Evolutionary conservation across 2,329 filamentous ascomycete species (phyloP).

Genomic region (Cladosporium sp.): DNA sequence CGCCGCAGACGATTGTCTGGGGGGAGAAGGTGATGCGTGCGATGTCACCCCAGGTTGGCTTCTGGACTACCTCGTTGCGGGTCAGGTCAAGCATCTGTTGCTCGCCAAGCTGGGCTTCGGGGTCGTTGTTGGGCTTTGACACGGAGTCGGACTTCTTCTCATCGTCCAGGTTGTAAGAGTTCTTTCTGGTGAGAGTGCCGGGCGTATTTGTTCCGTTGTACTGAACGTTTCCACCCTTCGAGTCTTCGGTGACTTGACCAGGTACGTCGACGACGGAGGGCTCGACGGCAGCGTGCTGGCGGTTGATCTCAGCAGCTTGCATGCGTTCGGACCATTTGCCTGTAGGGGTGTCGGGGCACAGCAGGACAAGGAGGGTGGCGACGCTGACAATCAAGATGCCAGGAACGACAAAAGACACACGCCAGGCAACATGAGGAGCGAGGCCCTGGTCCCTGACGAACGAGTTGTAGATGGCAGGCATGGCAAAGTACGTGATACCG

Average conservation of each 20-base stretch:
- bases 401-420: constrained; percentile 76
- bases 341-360: constrained; percentile 75
- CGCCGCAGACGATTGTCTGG: constrained; percentile 47
- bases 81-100: constrained; percentile 51
- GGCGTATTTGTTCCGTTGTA: constrained; percentile 20
- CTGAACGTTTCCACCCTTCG: constrained; percentile 1
- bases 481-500: constrained; percentile 87
- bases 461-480: constrained; percentile 83
- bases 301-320: constrained; percentile 50
- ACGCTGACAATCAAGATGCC: constrained; percentile 66
- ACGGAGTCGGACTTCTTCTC: constrained; percentile 31
- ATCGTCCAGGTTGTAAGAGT: constrained; percentile 22
- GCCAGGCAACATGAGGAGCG: constrained; percentile 66
- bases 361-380: constrained; percentile 61
- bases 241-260: constrained; percentile 42
- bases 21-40: constrained; percentile 57
- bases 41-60: constrained; percentile 55
- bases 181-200: constrained; percentile 28
- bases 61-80: constrained; percentile 54
- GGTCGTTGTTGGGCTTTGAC: constrained; percentile 15
- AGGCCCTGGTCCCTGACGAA: constrained; percentile 57
- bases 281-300: constrained; percentile 37
- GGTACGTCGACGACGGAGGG: constrained; percentile 46
- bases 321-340: constrained; percentile 74
- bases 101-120: constrained; percentile 42